Evolutionary conservation across 1,284 basidiomycete species (phyloP).

Genomic region (Moesziomyces sp.): DNA sequence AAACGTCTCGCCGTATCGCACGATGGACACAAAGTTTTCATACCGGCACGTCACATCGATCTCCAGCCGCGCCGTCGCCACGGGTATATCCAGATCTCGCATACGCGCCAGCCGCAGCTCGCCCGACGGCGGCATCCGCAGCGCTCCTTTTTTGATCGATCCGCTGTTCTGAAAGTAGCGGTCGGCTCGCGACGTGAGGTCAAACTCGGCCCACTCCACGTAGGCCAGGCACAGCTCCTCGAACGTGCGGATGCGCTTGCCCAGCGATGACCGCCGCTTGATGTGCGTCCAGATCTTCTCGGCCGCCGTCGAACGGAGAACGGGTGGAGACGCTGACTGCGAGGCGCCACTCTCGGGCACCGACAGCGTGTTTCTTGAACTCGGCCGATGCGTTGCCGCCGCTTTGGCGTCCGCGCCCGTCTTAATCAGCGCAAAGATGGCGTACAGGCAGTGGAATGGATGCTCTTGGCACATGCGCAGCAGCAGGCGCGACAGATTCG

Average conservation of each 20-base stretch:
- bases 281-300: slow-evolving; percentile 76
- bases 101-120: slow-evolving; percentile 39
- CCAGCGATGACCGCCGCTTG: slow-evolving; percentile 69
- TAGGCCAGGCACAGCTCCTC: slow-evolving; percentile 79
- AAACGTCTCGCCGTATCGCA: slow-evolving; percentile 72
- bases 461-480: slow-evolving; percentile 85
- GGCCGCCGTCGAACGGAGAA: slow-evolving; percentile 75
- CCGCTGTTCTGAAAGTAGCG: slow-evolving; percentile 40
- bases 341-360: background rate
- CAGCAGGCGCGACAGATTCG: slow-evolving; percentile 76
- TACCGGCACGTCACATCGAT: slow-evolving; percentile 76
- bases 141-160: slow-evolving; percentile 35
- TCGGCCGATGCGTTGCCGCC: slow-evolving; percentile 7
- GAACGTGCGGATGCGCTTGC: slow-evolving; percentile 73
- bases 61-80: slow-evolving; percentile 79
- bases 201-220: slow-evolving; percentile 81
- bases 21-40: slow-evolving; percentile 74
- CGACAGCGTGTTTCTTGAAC: slow-evolving; percentile 15
- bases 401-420: slow-evolving; percentile 41
- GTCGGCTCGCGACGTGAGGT: slow-evolving; percentile 68
- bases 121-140: slow-evolving; percentile 35
- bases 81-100: slow-evolving; percentile 71
- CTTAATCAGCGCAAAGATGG: slow-evolving; percentile 76
- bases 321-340: slow-evolving; percentile 24
- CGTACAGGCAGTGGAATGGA: slow-evolving; percentile 92